Percentiles rank a stretch among this genome's conserved stretches.
Conservation (phyloP, 2,329 filamentous ascomycete genomes). For the Aspergillus oerlinghausenensis region DNA sequence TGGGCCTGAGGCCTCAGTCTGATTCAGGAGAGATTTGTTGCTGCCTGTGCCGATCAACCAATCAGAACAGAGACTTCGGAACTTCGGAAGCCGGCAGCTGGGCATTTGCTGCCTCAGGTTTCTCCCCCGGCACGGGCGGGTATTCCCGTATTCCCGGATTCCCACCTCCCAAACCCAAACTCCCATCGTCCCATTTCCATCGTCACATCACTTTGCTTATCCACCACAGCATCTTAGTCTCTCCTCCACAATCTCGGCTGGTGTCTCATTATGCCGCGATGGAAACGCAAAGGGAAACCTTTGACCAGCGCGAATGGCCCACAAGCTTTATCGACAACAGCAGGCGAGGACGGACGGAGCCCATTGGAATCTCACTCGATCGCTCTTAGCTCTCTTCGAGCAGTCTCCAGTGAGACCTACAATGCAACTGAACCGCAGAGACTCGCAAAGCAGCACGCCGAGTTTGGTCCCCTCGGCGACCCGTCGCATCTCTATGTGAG, state of each 20-base stretch:
- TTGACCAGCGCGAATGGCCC: not conserved
- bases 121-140: not conserved
- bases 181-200: not conserved
- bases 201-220: not conserved
- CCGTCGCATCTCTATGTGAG: slow-evolving; percentile 79
- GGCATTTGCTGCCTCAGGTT: not conserved
- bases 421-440: slow-evolving; percentile 8
- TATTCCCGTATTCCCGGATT: not conserved
- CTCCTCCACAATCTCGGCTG: not conserved
- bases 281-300: slow-evolving; percentile 17
- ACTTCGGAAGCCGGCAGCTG: not conserved
- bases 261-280: slow-evolving; percentile 13
- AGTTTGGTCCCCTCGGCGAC: slow-evolving; percentile 69
- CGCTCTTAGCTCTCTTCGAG: slow-evolving; percentile 13
- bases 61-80: not conserved
- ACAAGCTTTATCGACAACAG: not conserved
- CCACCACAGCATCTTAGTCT: not conserved
- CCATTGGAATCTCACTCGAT: slow-evolving; percentile 2
- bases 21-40: no score
- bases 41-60: not conserved
- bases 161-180: not conserved
- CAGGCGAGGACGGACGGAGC: slow-evolving; percentile 3
- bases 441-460: slow-evolving; percentile 51
- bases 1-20: no score
- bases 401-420: slow-evolving; percentile 7